phyloP scores from a whole-genome alignment of 140 eudicot genomes.

The Senecio squalidus region DNA sequence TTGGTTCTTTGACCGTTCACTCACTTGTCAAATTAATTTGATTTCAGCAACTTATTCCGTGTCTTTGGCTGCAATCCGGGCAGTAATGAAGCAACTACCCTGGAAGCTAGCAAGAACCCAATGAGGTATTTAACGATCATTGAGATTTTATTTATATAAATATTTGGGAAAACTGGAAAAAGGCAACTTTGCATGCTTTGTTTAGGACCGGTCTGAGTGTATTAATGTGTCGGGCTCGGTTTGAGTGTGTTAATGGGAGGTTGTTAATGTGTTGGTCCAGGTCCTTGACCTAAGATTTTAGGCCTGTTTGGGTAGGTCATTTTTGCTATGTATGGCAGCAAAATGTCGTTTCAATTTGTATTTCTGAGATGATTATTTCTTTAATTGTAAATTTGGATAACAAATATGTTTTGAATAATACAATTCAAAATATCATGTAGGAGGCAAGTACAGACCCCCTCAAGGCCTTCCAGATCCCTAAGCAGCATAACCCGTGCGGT shows the following conservation, averaged over 20 bases:
- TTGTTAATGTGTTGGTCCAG: no score
- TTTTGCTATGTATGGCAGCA: no score
- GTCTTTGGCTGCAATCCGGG: constrained; percentile 70
- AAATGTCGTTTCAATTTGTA: no score
- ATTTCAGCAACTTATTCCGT: constrained; percentile 75
- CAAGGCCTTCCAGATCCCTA: constrained; percentile 70
- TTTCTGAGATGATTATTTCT: not conserved
- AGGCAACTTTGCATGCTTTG: not conserved
- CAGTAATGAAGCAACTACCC: constrained; percentile 70
- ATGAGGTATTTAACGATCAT: constrained; percentile 52
- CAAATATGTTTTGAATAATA: not conserved
- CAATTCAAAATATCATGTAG: constrained; percentile 25
- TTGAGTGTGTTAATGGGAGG: no score
- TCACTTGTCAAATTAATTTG: constrained; percentile 11
- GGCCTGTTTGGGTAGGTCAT: no score
- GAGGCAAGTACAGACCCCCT: constrained; percentile 71
- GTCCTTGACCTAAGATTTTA: no score
- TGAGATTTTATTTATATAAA: not conserved
- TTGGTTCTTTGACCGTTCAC: not conserved
- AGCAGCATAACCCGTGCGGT: constrained; percentile 74
- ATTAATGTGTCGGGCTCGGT: no score
- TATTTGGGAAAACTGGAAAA: not conserved
- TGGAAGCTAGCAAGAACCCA: constrained; percentile 93
- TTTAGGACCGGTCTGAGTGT: not conserved
- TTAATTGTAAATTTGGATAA: constrained; percentile 2